A percentile compares a stretch with the other conserved stretches of the same genome.
phyloP scores from a whole-genome alignment of 1,139 yeast species.

The Nakaseomyces bracarensis region DNA sequence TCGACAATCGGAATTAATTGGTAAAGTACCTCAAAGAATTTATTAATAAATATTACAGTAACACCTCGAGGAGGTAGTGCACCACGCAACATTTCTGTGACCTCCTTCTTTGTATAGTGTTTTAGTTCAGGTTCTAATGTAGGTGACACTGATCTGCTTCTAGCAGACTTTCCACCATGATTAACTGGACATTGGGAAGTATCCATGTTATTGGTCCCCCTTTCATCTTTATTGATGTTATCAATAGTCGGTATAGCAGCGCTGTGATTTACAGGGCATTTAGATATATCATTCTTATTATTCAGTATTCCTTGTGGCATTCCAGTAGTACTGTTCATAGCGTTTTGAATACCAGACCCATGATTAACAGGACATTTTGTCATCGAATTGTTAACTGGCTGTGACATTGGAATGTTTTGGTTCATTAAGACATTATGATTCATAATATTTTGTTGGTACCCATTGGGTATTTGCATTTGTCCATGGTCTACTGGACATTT shows the following conservation, averaged over 20 bases:
- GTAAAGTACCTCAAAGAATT: conserved; percentile 40
- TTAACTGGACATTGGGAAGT: no score
- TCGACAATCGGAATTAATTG: conserved; percentile 47
- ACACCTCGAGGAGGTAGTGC: conserved; percentile 37
- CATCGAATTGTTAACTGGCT: not conserved
- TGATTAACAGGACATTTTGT: conserved; percentile 19
- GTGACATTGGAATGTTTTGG: not conserved
- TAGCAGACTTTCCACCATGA: not conserved
- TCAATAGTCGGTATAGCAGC: not conserved
- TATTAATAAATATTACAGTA: conserved; percentile 34
- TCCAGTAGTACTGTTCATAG: conserved; percentile 33
- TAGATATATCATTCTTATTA: not conserved
- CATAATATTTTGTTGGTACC: conserved; percentile 8
- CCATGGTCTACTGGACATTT: conserved; percentile 15
- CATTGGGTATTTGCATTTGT: conserved; percentile 8
- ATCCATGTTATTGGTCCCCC: no score
- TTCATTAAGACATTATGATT: not conserved
- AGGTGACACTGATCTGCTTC: not conserved
- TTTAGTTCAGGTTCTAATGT: not conserved
- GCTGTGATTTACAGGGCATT: conserved; percentile 2
- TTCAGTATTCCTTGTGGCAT: conserved; percentile 2
- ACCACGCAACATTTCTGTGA: not conserved
- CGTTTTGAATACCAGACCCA: conserved; percentile 31
- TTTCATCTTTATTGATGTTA: not conserved
- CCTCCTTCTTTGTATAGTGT: conserved; percentile 4